Evolutionary conservation across 2,329 filamentous ascomycete genomes (phyloP), one percentile per base, ranked within the genome.

Genomic region (Alternaria conjuncta): DNA sequence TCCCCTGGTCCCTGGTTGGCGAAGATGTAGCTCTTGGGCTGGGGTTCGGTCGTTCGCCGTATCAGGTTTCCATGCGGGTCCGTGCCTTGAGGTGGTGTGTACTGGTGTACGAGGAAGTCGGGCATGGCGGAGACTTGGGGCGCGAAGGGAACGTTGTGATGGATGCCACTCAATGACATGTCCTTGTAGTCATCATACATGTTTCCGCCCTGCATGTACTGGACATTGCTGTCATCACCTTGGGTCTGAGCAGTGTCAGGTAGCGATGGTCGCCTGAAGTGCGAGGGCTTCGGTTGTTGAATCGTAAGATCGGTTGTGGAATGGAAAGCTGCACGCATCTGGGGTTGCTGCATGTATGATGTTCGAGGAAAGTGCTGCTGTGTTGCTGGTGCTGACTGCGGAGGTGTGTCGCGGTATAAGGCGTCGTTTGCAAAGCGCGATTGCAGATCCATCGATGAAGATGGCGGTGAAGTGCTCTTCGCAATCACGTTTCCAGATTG

Each of bases 301-400:
- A 78, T 67, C 5, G 75, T 77, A 25, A 79, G 71, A 45, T 80
- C 78, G 12, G 72, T 74, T 12, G 75, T 73, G 3, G 77, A 78
- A 47, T 77, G 76, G 41, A 76, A 79, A n/a, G 70, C 76, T 51
- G 70, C 57, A 28, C 70, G 73, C 63, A 73, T 71, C 28, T 79
- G 77, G 18, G 77, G 71, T 7, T 74, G 76, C 36, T 75, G 76
- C 73, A 80, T 78, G 58, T 79, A 81, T 8, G 73, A 67, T 26
- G 71, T 72, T 10, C 73, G 73, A 15, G 81, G 76, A 61, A 85
- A 85, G 49, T 73, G 79, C 68, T 83, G 81, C 64, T 85, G 83
- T n/a, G 79, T 81, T 3, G 84, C 82, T 13, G 84, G 84, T 41
- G 84, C 84, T 25, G 83, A 85, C 65, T 85, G 83, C 8, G 84